Evolutionary conservation across 2,329 filamentous ascomycete species (phyloP), one percentile per base, ranked within the genome.

Genomic region (Fusarium sp.): DNA sequence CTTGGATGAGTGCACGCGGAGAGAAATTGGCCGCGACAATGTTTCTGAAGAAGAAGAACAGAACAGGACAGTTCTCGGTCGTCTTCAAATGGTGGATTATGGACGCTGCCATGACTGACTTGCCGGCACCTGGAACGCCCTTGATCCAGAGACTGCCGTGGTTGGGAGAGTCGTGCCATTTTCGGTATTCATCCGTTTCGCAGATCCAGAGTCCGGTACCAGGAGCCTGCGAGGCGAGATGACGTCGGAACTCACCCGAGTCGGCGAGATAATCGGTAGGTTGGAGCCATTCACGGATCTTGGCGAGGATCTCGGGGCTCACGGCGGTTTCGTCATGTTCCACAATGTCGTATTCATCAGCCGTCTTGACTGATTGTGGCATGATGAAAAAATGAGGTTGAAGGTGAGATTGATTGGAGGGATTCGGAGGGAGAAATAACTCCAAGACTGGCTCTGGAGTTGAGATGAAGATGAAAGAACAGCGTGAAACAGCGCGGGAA

Each of bases 251-350:
- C 37, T 80, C 79, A 18, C 77, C 72, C 5, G 75, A 77, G 2
- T 77, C 77, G 3, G 76, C 74, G 2, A 78, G 69, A 35, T 80
- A 80, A 32, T 80, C 77, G 2, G 78, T 80, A 0, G 79, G 79
- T 32, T 80, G 68, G 3, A 80, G 76, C 79, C 79, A 80, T 11
- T 76, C 54, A n/a, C 75, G 71, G 34, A 78, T 57, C 14, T 64
- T 13, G 18, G 65, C 67, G 32, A 78, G n/a, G 3, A 48, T 9
- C 27, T 74, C 69, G 1, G 72, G 67, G n/a, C 58, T 72, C 10
- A 74, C 5, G 2, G 72, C 48, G 1, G 68, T 59, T 0, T 78
- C 76, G 18, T 70, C 39, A 56, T 78, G 72, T 5, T 70, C 39
- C 14, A 78, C 57, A 18, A 76, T 39, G 20, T 76, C 68, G 20